A percentile compares a stretch with the other conserved stretches of the same genome.
Evolutionary conservation across 495 filamentous ascomycete species (phyloP).

Genomic region (Aspergillus egyptiacus): DNA sequence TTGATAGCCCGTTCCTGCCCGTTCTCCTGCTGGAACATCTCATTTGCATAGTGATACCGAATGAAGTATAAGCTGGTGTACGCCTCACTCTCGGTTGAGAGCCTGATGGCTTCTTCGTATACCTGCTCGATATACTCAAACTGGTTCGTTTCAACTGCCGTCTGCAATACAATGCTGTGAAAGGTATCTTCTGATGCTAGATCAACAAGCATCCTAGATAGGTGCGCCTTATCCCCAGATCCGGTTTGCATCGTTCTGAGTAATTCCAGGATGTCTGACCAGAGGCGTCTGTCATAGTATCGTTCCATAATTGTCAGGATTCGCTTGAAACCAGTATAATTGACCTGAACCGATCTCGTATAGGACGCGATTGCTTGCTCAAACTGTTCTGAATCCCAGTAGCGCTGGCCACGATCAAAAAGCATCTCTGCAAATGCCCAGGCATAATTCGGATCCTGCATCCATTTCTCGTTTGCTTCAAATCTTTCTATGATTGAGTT

Average conservation of each 20-base stretch:
- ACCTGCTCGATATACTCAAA: slow-evolving; percentile 28
- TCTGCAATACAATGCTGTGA: slow-evolving; percentile 25
- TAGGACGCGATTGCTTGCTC: slow-evolving; percentile 17
- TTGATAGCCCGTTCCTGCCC: slow-evolving; percentile 16
- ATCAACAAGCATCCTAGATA: slow-evolving; percentile 15
- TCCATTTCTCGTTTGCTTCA: slow-evolving; percentile 8
- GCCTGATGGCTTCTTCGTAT: slow-evolving; percentile 26
- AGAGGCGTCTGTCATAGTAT: slow-evolving; percentile 22
- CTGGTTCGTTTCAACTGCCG: slow-evolving; percentile 20
- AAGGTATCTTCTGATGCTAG: slow-evolving; percentile 25
- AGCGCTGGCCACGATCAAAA: slow-evolving; percentile 17
- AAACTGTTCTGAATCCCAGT: slow-evolving; percentile 21
- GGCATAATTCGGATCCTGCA: not conserved
- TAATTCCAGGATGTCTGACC: slow-evolving; percentile 27
- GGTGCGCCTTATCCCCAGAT: slow-evolving; percentile 13
- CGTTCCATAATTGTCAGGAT: slow-evolving; percentile 21
- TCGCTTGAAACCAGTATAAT: slow-evolving; percentile 10
- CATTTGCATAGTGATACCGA: slow-evolving; percentile 19
- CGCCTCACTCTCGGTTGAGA: slow-evolving; percentile 11
- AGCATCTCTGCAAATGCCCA: slow-evolving; percentile 15
- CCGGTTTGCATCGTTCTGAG: slow-evolving; percentile 23
- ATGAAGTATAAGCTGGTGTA: slow-evolving; percentile 17
- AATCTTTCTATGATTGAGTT: slow-evolving; percentile 1
- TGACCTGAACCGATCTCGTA: slow-evolving; percentile 5
- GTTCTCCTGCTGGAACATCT: slow-evolving; percentile 13